Base-by-base conservation (phyloP, 441 rosid species). In the Pelargonium citronellum region DNA sequence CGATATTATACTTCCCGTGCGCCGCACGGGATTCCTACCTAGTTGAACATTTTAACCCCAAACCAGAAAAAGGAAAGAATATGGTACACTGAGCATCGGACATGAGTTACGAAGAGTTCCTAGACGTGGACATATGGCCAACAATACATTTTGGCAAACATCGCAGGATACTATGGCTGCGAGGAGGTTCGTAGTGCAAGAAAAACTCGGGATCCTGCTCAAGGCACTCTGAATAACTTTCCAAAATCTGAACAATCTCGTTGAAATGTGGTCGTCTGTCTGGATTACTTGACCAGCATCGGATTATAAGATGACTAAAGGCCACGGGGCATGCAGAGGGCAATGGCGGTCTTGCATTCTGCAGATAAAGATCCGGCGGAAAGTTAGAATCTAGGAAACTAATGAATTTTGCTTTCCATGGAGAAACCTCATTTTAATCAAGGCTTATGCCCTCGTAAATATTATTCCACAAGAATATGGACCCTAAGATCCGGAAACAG, bases 301-400 rank as follows among this genome's bases (percentile, higher is more conserved):
- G 69, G 39, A 76, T 80, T 43, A 89, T 83, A 57, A 89, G 87
- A 71, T 76, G 84, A 47, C 79, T 80, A 13, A 86, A 76, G 1
- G 88, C 95, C 39, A 10, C 60, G 0, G 92, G 95, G 60, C 92
- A 86, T 13, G 78, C 66, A 0, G 84, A 71, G 16, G 91, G 92
- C 17, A 89, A 72, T 46, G 85, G 92, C 5, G 95, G 92, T 55
- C 95, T 85, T 3, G 92, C 89, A 65, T 89, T 85, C 91, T 89
- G 87, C 79, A 76, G 16, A 71, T 70, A 72, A 49, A 49, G 57
- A 68, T 24, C 7, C 51, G 17, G 5, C 64, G 62, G 20, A 64
- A 11, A 73, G 15, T 13, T 12, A 49, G 57, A 49, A 49, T 49
- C 57, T 17, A 62, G 71, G 61, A n/a, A 49, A 49, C 16, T 49